Percentiles rank a stretch among this genome's conserved stretches.
Conservation (phyloP, 352 stramenopile genomes). For the Phytophthora pseudosyringae region DNA sequence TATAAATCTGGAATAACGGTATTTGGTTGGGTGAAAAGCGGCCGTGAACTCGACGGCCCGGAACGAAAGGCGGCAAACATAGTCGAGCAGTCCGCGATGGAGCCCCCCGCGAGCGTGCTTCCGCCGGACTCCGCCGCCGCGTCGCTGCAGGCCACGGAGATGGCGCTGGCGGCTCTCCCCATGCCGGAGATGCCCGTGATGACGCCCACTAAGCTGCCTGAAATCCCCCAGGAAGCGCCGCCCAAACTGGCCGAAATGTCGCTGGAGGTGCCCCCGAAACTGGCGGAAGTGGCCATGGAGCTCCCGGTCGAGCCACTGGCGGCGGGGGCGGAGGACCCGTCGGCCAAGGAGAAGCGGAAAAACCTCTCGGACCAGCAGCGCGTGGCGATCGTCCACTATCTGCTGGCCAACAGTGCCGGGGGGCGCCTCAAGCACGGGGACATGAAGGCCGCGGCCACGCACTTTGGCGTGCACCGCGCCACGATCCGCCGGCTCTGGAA, state of each 20-base stretch:
- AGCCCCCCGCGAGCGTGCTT: slow-evolving; percentile 2
- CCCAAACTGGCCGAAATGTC: slow-evolving; percentile 24
- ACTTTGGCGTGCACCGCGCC: slow-evolving; percentile 42
- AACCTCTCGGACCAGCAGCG: slow-evolving; percentile 43
- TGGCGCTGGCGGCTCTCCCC: slow-evolving; percentile 2
- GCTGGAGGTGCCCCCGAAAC: slow-evolving; percentile 10
- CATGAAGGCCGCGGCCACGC: slow-evolving; percentile 40
- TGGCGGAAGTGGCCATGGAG: slow-evolving; percentile 18
- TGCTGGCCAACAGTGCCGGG: slow-evolving; percentile 42
- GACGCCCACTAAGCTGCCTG: slow-evolving; percentile 9
- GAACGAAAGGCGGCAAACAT: slow-evolving; percentile 39
- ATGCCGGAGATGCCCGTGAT: slow-evolving; percentile 25
- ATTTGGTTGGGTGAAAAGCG: slow-evolving; percentile 24
- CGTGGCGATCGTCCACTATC: slow-evolving; percentile 41
- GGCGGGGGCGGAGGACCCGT: neutral
- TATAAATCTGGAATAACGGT: neutral
- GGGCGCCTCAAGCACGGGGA: slow-evolving; percentile 44
- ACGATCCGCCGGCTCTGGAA: slow-evolving; percentile 45
- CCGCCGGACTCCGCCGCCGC: neutral
- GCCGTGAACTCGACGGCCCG: neutral
- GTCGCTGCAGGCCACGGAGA: slow-evolving; percentile 18
- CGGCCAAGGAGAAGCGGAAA: slow-evolving; percentile 31
- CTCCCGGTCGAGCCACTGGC: neutral
- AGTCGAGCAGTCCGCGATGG: slow-evolving; percentile 28
- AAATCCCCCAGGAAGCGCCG: slow-evolving; percentile 10